These are phyloP conservation scores for Pythium plurisporium DNA, from an alignment of 352 stramenopile genomes.

Conservation along the genomic window DNA sequence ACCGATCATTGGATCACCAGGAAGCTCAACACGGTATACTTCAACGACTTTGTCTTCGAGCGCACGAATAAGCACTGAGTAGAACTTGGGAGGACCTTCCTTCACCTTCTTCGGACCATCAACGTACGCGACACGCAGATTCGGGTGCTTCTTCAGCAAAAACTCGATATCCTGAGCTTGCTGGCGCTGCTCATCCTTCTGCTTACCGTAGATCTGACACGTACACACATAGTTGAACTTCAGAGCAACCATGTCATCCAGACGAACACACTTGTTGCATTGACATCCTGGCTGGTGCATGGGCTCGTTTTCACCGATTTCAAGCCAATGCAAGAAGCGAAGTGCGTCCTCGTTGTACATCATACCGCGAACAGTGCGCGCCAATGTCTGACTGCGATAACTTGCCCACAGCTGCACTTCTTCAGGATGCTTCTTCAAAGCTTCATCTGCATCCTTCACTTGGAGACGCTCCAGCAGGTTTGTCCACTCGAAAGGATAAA, in stretches of 20 bases:
- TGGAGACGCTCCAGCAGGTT: slow-evolving; percentile 77
- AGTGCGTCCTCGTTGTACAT: slow-evolving; percentile 88
- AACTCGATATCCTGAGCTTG: slow-evolving; percentile 63
- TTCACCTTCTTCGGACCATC: slow-evolving; percentile 87
- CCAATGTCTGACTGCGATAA: slow-evolving; percentile 82
- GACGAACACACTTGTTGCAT: slow-evolving; percentile 83
- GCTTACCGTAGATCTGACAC: slow-evolving; percentile 86
- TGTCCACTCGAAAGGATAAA: slow-evolving; percentile 84
- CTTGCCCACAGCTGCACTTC: slow-evolving; percentile 82
- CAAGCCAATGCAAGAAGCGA: slow-evolving; percentile 82
- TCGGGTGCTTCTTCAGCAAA: slow-evolving; percentile 77
- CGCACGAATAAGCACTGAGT: slow-evolving; percentile 71
- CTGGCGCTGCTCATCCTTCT: slow-evolving; percentile 80
- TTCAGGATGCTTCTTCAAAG: slow-evolving; percentile 75
- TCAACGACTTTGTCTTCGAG: slow-evolving; percentile 75
- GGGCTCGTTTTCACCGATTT: slow-evolving; percentile 85
- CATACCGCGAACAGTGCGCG: slow-evolving; percentile 80
- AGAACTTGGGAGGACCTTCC: slow-evolving; percentile 81
- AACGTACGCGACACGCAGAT: slow-evolving; percentile 72
- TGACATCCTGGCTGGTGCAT: slow-evolving; percentile 76
- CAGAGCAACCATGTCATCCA: slow-evolving; percentile 79
- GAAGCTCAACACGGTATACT: slow-evolving; percentile 78
- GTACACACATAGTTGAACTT: slow-evolving; percentile 90
- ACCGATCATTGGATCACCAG: slow-evolving; percentile 80
- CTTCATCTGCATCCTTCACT: slow-evolving; percentile 80